Percentiles rank a stretch among this genome's conserved stretches.
Conservation (phyloP, 2,329 filamentous ascomycete genomes). For the Parastagonospora nodorum region DNA sequence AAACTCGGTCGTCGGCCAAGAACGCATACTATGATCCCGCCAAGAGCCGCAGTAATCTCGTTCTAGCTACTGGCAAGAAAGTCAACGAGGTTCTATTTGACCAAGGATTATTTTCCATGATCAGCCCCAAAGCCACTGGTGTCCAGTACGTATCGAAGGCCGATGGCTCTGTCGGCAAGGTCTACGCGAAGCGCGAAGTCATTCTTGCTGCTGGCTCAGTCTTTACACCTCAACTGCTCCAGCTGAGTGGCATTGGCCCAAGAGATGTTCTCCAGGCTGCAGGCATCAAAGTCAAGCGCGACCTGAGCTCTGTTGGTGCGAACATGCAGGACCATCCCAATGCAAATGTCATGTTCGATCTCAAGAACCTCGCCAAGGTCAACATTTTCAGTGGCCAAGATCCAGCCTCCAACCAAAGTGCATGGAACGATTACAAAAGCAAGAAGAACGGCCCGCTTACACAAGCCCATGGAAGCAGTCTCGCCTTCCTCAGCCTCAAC, state of each 20-base stretch:
- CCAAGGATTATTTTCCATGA: conserved; percentile 12
- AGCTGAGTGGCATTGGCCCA: conserved; percentile 38
- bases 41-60: conserved; percentile 25
- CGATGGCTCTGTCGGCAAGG: conserved; percentile 21
- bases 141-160: conserved; percentile 25
- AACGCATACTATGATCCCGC: conserved; percentile 33
- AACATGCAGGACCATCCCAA: conserved; percentile 43
- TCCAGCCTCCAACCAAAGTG: conserved; percentile 29
- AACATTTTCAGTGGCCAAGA: conserved; percentile 28
- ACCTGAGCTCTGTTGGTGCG: conserved; percentile 36
- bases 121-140: conserved; percentile 20
- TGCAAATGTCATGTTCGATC: conserved; percentile 23
- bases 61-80: conserved; percentile 25
- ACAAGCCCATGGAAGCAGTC: conserved; percentile 28
- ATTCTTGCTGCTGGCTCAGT: conserved; percentile 63
- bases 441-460: conserved; percentile 35
- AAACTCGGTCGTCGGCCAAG: conserved; percentile 43
- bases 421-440: conserved; percentile 31
- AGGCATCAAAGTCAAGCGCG: conserved; percentile 28
- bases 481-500: conserved; percentile 25
- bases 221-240: conserved; percentile 61
- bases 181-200: conserved; percentile 53
- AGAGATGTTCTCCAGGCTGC: conserved; percentile 26
- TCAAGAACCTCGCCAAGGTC: conserved; percentile 25
- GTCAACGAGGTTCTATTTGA: conserved; percentile 34